These are phyloP conservation scores for Aspergillus egyptiacus DNA, from an alignment of 495 filamentous ascomycete species.

Conservation along the genomic window DNA sequence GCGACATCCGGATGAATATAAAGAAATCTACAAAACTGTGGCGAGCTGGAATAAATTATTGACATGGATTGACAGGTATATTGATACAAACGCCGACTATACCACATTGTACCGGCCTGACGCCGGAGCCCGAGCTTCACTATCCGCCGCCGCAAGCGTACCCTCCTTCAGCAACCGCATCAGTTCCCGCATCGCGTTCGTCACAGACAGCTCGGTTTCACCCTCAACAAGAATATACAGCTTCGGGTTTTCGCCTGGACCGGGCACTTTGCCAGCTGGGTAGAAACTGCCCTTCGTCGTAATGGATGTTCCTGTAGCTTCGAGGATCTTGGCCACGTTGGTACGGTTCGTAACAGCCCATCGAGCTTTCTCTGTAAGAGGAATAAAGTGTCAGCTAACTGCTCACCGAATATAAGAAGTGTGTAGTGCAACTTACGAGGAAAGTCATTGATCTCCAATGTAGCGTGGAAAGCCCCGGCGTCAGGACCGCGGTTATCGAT, in stretches of 20 bases:
- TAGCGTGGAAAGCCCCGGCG: conserved; percentile 94
- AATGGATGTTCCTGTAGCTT: conserved; percentile 90
- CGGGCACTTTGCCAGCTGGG: conserved; percentile 69
- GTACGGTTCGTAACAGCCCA: conserved; percentile 99
- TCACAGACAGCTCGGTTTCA: conserved; percentile 88
- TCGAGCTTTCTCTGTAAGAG: conserved; percentile 73
- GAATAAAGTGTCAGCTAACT: conserved; percentile 18
- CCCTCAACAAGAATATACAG: conserved; percentile 97
- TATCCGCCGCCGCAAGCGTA: conserved; percentile 84
- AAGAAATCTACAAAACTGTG: no score
- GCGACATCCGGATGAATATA: no score
- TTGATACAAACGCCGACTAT: conserved; percentile 37
- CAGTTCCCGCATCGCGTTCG: conserved; percentile 85
- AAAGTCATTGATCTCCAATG: conserved; percentile 98
- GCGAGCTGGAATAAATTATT: no score
- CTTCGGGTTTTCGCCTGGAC: conserved; percentile 70
- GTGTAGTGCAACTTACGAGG: conserved; percentile 56
- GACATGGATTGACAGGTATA: background rate
- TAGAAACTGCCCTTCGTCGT: conserved; percentile 96
- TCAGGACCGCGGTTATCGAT: conserved; percentile 99
- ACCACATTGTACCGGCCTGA: conserved; percentile 89
- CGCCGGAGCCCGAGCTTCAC: conserved; percentile 69
- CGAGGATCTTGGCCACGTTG: conserved; percentile 97
- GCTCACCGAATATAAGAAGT: background rate
- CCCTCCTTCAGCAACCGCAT: conserved; percentile 84